Base-by-base conservation (phyloP, 2,329 filamentous ascomycete species). In the Neoascochyta sp. region DNA sequence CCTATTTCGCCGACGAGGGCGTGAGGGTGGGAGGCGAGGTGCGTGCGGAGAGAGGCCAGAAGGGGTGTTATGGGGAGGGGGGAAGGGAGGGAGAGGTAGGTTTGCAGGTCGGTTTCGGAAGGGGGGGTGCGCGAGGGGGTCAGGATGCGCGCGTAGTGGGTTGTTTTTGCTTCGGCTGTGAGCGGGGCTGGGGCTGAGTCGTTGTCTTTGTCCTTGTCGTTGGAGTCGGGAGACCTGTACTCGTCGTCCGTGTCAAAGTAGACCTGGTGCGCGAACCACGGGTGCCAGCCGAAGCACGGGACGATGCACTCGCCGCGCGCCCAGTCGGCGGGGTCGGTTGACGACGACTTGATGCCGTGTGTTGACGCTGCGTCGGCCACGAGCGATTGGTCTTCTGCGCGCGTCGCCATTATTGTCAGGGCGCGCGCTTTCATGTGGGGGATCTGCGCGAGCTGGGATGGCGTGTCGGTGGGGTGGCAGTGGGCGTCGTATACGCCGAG, bases 271-370 rank as follows among this genome's bases (percentile, higher is more conserved):
- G 84, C 83, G 60, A 89, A 90, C 86, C 86, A 92, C 1, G 86
- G 86, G 56, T 92, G 86, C 83, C 85, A 89, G 12, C 86, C 86
- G 62, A 89, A 90, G n/a, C 80, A 78, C 0, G 86, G 83, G 3
- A 90, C 48, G 15, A 81, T 61, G 34, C 67, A 69, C 39, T 68
- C 64, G 23, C 64, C 43, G 27, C 52, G 37, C 12, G 48, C 32
- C 39, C 53, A 58, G 11, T 46, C 21, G 9, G 60, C 51, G 5
- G 37, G 27, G 12, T 60, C 31, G 1, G 41, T 12, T 2, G 51
- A 52, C 10, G 23, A 13, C 4, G 34, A 38, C 17, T 45, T 58
- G 26, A 82, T 54, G 19, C 75, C 74, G 47, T 79, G 70, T 9
- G 66, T 51, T 4, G 69, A 65, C 16, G 83, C 80, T 16, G 81